These are phyloP conservation scores for Suaeda aralocaspica DNA, from an alignment of 148 eudicot species.

Conservation along the genomic window DNA sequence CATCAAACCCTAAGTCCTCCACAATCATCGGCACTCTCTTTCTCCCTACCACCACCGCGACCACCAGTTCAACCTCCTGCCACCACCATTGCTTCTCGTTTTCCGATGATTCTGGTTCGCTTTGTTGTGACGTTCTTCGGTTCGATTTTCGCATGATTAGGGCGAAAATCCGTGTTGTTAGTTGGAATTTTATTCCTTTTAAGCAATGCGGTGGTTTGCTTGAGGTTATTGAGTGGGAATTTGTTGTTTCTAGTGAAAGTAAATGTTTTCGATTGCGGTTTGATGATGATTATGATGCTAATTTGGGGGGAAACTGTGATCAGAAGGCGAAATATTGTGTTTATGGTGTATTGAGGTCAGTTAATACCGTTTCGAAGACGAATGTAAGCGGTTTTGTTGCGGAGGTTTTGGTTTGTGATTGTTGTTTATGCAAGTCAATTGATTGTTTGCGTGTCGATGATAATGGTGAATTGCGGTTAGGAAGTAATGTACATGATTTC, in stretches of 20 bases:
- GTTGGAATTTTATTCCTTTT: slow-evolving; percentile 82
- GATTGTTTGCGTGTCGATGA: not conserved
- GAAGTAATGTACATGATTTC: slow-evolving; percentile 35
- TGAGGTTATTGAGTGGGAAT: slow-evolving; percentile 65
- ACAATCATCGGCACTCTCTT: slow-evolving; percentile 44
- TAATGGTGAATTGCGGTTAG: slow-evolving; percentile 1
- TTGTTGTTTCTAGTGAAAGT: slow-evolving; percentile 13
- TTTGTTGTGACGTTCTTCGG: slow-evolving; percentile 64
- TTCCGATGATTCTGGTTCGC: slow-evolving; percentile 41
- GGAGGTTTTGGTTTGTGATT: slow-evolving; percentile 49
- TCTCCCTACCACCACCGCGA: slow-evolving; percentile 33
- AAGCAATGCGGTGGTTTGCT: slow-evolving; percentile 48
- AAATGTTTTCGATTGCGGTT: slow-evolving; percentile 32
- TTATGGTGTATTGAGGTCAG: slow-evolving; percentile 46
- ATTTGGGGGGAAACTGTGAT: slow-evolving; percentile 18
- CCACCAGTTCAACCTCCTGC: slow-evolving; percentile 27
- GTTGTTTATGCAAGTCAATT: slow-evolving; percentile 48
- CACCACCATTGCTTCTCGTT: slow-evolving; percentile 50
- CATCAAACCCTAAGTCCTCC: slow-evolving; percentile 39
- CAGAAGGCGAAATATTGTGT: slow-evolving; percentile 34
- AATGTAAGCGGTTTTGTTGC: slow-evolving; percentile 53
- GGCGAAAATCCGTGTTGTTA: slow-evolving; percentile 37
- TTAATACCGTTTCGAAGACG: slow-evolving; percentile 54
- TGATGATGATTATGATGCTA: slow-evolving; percentile 18
- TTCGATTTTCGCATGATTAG: slow-evolving; percentile 46